These are phyloP conservation scores for Russula sp. DNA, from an alignment of 768 basidiomycete genomes.

Conservation along the genomic window DNA sequence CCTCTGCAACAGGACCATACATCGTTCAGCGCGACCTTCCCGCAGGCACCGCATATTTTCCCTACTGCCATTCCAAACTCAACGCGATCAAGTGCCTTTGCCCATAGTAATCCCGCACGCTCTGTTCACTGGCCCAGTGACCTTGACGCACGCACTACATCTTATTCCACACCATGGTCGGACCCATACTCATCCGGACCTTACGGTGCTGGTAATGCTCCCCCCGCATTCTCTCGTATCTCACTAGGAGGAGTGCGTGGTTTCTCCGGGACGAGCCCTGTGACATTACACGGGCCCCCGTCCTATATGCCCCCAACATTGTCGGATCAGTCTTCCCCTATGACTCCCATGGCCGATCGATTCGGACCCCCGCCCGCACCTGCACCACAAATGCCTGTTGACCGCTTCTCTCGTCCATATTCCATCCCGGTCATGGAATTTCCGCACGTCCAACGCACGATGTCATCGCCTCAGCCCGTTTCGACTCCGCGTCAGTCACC, in stretches of 20 bases:
- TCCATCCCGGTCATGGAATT: not conserved
- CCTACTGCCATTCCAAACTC: conserved; percentile 21
- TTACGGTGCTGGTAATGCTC: not conserved
- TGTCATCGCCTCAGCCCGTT: not conserved
- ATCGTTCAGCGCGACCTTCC: conserved; percentile 19
- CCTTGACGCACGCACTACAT: not conserved
- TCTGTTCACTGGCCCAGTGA: conserved; percentile 27
- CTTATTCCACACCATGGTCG: not conserved
- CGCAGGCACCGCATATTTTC: conserved; percentile 22
- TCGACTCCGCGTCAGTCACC: conserved; percentile 2
- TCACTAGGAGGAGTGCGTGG: conserved; percentile 6
- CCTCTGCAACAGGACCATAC: conserved; percentile 17
- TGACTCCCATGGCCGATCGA: not conserved
- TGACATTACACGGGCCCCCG: not conserved
- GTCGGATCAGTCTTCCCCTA: not conserved
- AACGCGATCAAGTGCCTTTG: conserved; percentile 18
- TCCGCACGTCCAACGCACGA: not conserved
- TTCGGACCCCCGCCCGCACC: not conserved
- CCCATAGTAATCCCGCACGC: conserved; percentile 17
- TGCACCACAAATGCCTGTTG: not conserved
- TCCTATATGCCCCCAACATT: not conserved
- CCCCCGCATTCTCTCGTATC: conserved; percentile 1
- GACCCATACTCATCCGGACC: not conserved
- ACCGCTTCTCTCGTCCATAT: not conserved
- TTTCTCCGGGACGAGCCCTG: not conserved